These are phyloP conservation scores for Fusarium heterosporum DNA, from an alignment of 2,329 filamentous ascomycete genomes.

Conservation along the genomic window DNA sequence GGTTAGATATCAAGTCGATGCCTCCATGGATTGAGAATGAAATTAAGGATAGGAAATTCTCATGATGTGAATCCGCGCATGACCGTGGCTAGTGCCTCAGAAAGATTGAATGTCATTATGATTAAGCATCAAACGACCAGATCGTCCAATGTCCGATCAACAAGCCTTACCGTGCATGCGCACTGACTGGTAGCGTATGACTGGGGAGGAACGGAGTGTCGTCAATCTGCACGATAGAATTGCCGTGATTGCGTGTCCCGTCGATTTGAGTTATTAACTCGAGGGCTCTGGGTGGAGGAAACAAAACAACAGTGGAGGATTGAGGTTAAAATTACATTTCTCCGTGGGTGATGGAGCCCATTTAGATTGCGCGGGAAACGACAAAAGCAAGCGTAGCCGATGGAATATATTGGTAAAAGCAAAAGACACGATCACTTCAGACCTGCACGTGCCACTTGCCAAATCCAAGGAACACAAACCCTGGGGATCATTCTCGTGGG, in stretches of 20 bases:
- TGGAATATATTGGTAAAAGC: neutral
- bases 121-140: constrained; percentile 23
- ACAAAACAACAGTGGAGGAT: neutral
- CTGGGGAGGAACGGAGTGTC: neutral
- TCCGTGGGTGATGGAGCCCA: constrained; percentile 2
- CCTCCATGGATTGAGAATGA: constrained; percentile 14
- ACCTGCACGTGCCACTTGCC: neutral
- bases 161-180: constrained; percentile 9
- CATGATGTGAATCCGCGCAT: constrained; percentile 28
- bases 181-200: neutral
- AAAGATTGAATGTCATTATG: constrained; percentile 32
- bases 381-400: constrained; percentile 2
- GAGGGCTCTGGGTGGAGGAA: constrained; percentile 9
- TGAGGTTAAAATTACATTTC: neutral
- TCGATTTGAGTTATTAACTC: constrained; percentile 1
- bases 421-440: neutral
- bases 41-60: constrained; percentile 30
- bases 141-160: constrained; percentile 23
- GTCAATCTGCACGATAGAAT: constrained; percentile 1
- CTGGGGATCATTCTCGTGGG: constrained; percentile 13
- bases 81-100: constrained; percentile 32
- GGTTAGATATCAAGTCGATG: neutral
- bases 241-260: neutral
- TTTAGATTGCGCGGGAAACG: constrained; percentile 10
- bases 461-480: constrained; percentile 16